Evolutionary conservation across 1,284 basidiomycete genomes (phyloP), one percentile per base, ranked within the genome.

Genomic region (Inonotus obliquus): DNA sequence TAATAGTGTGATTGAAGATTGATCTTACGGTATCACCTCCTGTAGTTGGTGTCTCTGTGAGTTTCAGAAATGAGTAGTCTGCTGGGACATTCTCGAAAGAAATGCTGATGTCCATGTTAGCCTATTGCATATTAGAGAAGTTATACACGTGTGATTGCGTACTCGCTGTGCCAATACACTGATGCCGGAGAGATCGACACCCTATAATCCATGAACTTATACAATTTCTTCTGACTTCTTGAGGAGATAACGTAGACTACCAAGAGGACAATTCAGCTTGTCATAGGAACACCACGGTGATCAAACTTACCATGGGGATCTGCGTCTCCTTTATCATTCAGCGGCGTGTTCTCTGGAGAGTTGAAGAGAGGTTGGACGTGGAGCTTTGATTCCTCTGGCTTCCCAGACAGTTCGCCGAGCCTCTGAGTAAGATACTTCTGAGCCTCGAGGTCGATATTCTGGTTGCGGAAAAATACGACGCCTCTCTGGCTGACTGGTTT

Each of bases 391-490:
- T 68, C 68, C 5, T 66, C 56, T 0, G 80, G 79, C 58, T 76
- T 75, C 17, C 78, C 79, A 6, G 72, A 70, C 9, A 74, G 67
- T n/a, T 70, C 65, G 1, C 78, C 78, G 21, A 81, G 66, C 19
- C 66, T 67, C 37, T 74, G 65, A 17, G 74, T 74, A 21, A 81
- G 70, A 11, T 66, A 65, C 39, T 73, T 73, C 65, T 79, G 75
- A 38, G 77, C 71, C 2, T 75, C 70, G 0, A 76, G 65, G 2
- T 71, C 70, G 32, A 79, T 62, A 25, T 74, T 70, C 65, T 65
- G 64, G 35, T 74, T 69, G 13, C 78, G 73, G 74, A 82, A 79
- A 68, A 81, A 80, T 55, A 77, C 78, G 25, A 81, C 80, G 9
- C 79, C 79, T 35, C 79, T 75, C 47, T 77, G 74, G 9, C 78